Conservation (phyloP, 805 yeast species). For the Candida awuae region DNA sequence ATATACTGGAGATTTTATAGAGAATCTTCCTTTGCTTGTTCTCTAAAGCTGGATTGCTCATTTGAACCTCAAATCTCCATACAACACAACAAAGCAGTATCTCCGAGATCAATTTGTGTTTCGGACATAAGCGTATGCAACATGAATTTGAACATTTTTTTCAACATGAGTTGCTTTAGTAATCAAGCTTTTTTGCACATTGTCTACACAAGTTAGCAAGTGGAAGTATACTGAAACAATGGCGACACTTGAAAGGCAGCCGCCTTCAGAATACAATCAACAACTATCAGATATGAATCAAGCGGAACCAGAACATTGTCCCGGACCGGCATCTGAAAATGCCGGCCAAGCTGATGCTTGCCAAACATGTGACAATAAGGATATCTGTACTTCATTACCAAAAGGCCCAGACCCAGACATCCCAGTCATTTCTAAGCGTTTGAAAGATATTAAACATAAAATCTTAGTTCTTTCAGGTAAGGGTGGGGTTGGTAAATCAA, state of each 20-base stretch:
- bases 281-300: constrained; percentile 32
- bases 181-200: too few relatives aligned
- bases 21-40: too few relatives aligned
- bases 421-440: constrained; percentile 60
- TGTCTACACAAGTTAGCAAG: too few relatives aligned
- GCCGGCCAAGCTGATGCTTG: constrained; percentile 97
- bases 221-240: too few relatives aligned
- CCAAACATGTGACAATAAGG: constrained; percentile 88
- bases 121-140: too few relatives aligned
- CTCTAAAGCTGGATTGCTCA: too few relatives aligned
- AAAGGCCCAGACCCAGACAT: constrained; percentile 92
- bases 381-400: constrained; percentile 78
- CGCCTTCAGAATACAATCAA: constrained; percentile 3
- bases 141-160: too few relatives aligned
- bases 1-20: too few relatives aligned
- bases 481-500: constrained; percentile 97
- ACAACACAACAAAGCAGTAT: too few relatives aligned
- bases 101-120: too few relatives aligned
- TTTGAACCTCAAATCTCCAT: too few relatives aligned
- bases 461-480: constrained; percentile 71
- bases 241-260: background rate
- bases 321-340: constrained; percentile 90
- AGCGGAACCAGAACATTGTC: constrained; percentile 96
- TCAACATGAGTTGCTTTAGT: too few relatives aligned
- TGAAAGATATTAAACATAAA: constrained; percentile 65